Percentiles rank a stretch among this genome's conserved stretches.
phyloP scores from a whole-genome alignment of 2,329 filamentous ascomycete genomes.

The Colletotrichum neosansevieriae region DNA sequence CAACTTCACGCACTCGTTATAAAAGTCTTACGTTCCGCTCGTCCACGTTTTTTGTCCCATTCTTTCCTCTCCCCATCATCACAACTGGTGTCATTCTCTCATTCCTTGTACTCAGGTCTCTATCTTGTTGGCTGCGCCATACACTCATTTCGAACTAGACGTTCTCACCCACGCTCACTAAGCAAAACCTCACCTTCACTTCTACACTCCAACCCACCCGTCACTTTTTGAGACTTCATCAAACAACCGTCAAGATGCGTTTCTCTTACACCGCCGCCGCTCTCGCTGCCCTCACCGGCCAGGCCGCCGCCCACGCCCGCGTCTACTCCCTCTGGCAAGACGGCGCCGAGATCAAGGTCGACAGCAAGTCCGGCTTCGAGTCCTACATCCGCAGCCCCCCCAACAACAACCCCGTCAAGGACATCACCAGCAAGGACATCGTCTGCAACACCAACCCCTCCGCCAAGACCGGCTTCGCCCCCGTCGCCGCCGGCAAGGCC shows the following conservation, averaged over 20 bases:
- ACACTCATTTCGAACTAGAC: conserved; percentile 40
- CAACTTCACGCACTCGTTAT: conserved; percentile 18
- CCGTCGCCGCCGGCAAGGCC: conserved; percentile 60
- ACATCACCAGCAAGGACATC: conserved; percentile 55
- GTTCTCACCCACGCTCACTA: conserved; percentile 39
- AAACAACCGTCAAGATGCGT: conserved; percentile 49
- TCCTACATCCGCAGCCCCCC: conserved; percentile 59
- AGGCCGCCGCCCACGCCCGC: conserved; percentile 58
- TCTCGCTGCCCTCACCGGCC: conserved; percentile 50
- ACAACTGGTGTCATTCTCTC: conserved; percentile 40
- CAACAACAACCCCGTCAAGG: conserved; percentile 59
- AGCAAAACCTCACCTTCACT: conserved; percentile 38
- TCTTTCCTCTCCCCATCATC: conserved; percentile 19
- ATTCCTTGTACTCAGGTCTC: conserved; percentile 37
- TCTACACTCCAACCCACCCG: conserved; percentile 14
- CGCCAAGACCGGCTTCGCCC: conserved; percentile 52
- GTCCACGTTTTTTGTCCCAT: accelerated
- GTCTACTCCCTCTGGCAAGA: conserved; percentile 63
- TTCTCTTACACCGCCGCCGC: conserved; percentile 45
- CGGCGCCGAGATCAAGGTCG: conserved; percentile 50
- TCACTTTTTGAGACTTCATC: conserved; percentile 5
- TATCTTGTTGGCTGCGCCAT: conserved; percentile 40
- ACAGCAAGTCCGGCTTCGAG: conserved; percentile 50
- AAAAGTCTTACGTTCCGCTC: conserved; percentile 28
- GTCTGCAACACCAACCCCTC: conserved; percentile 58